Evolutionary conservation across 2,329 filamentous ascomycete genomes (phyloP).

Genomic region (Epichloe coenophiala): DNA sequence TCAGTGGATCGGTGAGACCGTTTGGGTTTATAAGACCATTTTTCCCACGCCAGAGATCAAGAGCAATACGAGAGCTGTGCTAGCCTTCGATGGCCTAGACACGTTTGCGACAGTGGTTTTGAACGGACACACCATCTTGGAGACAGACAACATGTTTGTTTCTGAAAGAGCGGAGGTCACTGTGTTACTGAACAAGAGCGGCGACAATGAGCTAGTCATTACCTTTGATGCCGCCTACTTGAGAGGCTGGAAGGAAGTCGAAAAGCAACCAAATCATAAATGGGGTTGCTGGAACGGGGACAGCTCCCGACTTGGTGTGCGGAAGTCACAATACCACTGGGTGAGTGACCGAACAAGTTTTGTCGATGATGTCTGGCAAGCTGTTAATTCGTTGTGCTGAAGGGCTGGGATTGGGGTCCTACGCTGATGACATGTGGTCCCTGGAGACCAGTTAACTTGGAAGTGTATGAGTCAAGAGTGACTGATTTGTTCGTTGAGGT

Average conservation of each 20-base stretch:
- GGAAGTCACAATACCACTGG: constrained; percentile 60
- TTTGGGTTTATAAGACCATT: constrained; percentile 55
- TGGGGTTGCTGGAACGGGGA: constrained; percentile 59
- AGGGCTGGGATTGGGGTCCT: constrained; percentile 67
- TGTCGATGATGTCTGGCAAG: not conserved
- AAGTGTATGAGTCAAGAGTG: constrained; percentile 54
- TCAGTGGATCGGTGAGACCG: constrained; percentile 62
- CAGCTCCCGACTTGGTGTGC: constrained; percentile 42
- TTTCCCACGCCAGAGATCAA: constrained; percentile 36
- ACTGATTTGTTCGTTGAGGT: constrained; percentile 52
- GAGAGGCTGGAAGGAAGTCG: constrained; percentile 46
- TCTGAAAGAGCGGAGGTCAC: constrained; percentile 59
- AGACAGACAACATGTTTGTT: constrained; percentile 69
- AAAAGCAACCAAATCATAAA: constrained; percentile 46
- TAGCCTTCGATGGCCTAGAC: constrained; percentile 68
- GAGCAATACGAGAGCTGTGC: constrained; percentile 32
- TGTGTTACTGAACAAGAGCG: constrained; percentile 29
- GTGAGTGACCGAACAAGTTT: constrained; percentile 26
- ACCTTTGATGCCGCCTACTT: constrained; percentile 53
- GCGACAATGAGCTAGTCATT: constrained; percentile 46
- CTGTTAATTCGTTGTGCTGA: not conserved
- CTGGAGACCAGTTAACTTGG: constrained; percentile 61
- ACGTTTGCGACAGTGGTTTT: constrained; percentile 63
- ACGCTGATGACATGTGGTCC: constrained; percentile 53
- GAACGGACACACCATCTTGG: constrained; percentile 53